Base-by-base conservation (phyloP, 2,329 filamentous ascomycete species). In the Aureobasidium sp. region DNA sequence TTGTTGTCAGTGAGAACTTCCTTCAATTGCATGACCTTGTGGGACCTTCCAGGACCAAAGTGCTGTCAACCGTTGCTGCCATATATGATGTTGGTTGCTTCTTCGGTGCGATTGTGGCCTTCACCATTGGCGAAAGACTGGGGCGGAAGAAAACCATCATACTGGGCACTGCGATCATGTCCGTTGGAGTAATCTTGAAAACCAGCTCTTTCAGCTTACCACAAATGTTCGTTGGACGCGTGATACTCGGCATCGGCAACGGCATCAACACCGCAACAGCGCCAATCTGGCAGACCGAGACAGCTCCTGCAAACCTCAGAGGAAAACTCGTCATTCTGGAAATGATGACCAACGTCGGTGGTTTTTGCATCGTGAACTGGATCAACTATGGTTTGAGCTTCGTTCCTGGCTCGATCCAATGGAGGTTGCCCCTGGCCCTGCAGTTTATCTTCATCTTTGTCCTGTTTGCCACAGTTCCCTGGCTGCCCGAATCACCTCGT, bases 71-170 rank as follows among this genome's bases (percentile, higher is more conserved):
- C 0, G 78, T 83, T 11, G 81, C 79, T 0, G 81, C 81, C 1
- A 79, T 83, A 58, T 84, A 84, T 67, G 80, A 84, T 63, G 74
- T 85, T 33, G 82, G 82, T 9, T 84, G 82, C 67, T 84, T 85
- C 68, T 70, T 84, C 45, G 83, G 83, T 17, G 81, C 76, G 1
- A 70, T 81, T 31, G 65, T 76, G 2, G 75, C 77, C n/a, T 78
- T 83, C 57, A 67, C 72, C 15, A 67, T 78, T 27, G 79, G 79
- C 21, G 79, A 82, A 43, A 67, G 64, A 2, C 69, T 81, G 1
- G 79, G 80, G 3, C 70, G 80, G 27, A 78, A 78, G 62, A 77
- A 75, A 59, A 75, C 73, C 25, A 73, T 81, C 47, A 66, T 81
- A 47, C 63, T 78, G 1, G 79, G 78, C 6, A 78, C 77, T 0